Base-by-base conservation (phyloP, 495 filamentous ascomycete genomes). In the Podospora anserina region DNA sequence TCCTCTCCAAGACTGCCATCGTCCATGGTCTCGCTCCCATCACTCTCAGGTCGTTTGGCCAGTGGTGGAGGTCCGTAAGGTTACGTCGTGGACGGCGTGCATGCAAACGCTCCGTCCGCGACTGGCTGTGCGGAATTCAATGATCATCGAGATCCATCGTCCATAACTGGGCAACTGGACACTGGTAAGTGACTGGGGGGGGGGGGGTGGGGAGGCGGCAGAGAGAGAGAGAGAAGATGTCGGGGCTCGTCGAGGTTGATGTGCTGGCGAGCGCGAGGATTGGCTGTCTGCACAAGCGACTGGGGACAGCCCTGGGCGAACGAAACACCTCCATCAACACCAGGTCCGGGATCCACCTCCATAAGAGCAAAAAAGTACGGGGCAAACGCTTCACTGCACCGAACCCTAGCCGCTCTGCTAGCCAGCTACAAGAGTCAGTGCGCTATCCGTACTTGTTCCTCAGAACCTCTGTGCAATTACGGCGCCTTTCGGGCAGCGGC, bases 251-350 rank as follows among this genome's bases (percentile, higher is more conserved):
- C 61, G 66, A 66, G 68, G 70, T 74, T 75, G 77, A 78, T 77
- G 77, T 74, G 77, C 75, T 77, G 75, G 76, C 77, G 73, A 61
- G 74, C 69, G 59, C 69, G 68, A 67, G 72, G 67, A 77, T 75
- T 79, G 76, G 77, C 65, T 72, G 67, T 69, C 49, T 69, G 65
- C 54, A 56, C 23, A 27, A 63, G 65, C 66, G 56, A 65, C 61
- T 34, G 56, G 64, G 69, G 63, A 57, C 55, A 49, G 62, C 61
- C 65, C 69, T 64, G 65, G 64, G 62, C 28, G 32, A 60, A 34
- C 30, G 60, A 63, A 32, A 63, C 55, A 58, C 55, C 54, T 56
- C 6, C 55, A 58, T 58, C 55, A 58, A 58, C 60, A 62, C 58
- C 3, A 26, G 44, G n/a, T 58, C 61, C 30, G 18, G 60, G 66